A percentile compares a stretch with the other conserved stretches of the same genome.
These are phyloP conservation scores for Litchi chinensis DNA, from an alignment of 345 rosid genomes.

Conservation along the genomic window DNA sequence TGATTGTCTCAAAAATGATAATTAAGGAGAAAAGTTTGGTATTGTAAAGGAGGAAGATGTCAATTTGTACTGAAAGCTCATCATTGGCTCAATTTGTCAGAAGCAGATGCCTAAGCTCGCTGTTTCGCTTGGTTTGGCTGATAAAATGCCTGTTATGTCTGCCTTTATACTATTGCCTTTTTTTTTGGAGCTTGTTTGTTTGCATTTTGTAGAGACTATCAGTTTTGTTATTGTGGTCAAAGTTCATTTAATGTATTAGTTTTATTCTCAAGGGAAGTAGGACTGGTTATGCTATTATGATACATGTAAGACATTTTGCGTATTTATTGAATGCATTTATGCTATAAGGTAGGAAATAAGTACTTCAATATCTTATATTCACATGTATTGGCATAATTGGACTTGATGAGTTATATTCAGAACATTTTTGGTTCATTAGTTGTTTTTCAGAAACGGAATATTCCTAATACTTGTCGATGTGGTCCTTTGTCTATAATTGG, in stretches of 20 bases:
- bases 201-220: not conserved
- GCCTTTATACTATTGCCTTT: not conserved
- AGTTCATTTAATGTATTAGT: not conserved
- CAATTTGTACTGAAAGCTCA: too few species aligned
- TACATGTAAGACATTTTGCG: too few species aligned
- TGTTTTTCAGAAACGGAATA: too few species aligned
- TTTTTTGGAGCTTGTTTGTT: not conserved
- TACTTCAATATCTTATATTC: not conserved
- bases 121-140: constrained; percentile 84
- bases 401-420: not conserved
- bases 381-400: not conserved
- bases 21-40: too few species aligned
- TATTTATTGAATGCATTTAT: too few species aligned
- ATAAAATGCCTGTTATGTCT: constrained; percentile 86
- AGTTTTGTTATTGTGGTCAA: not conserved
- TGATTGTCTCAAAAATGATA: too few species aligned
- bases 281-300: too few species aligned
- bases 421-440: too few species aligned
- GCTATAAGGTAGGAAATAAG: not conserved
- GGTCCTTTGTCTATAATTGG: not conserved
- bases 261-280: too few species aligned
- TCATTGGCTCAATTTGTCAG: too few species aligned
- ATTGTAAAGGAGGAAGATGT: too few species aligned
- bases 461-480: too few species aligned
- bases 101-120: constrained; percentile 44